Base-by-base conservation (phyloP, 768 basidiomycete species). In the Phaeolepiota aurea region DNA sequence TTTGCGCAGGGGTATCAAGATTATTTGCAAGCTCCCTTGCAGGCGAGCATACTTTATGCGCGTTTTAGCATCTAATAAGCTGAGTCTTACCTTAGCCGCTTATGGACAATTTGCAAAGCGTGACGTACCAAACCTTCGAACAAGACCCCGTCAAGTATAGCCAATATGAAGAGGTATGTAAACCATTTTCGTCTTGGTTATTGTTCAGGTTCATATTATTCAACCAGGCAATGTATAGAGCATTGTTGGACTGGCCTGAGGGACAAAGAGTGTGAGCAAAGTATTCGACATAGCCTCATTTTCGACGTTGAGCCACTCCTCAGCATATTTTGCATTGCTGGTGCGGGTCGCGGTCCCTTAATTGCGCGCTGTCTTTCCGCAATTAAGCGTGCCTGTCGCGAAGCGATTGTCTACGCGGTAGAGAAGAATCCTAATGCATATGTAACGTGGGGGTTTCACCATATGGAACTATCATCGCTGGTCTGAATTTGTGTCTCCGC, bases 381-480 rank as follows among this genome's bases (percentile, higher is more conserved):
- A 2, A 65, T 91, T 34, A 67, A 77, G 48, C 72, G 88, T 38
- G 66, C 87, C 3, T 61, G 68, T 20, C 71, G 78, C 18, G 48
- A 76, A 15, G 85, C 77, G 0, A 63, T 68, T 23, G 66, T 99
- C 1, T 90, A 89, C 52, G 96, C 87, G 0, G 78, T 99, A 30
- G 96, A 98, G 59, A 98, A 99, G 68, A 98, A 99, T 56, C 86
- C 89, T 2, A 93, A 86, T 56, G 96, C 94, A 4, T 94, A 77
- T 55, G 84, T 96, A 44, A 94, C 93, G 90, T 94, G n/a, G n/a
- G n/a, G n/a, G n/a, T n/a, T n/a, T n/a, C n/a, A n/a, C n/a, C n/a
- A n/a, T n/a, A n/a, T n/a, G n/a, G n/a, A n/a, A n/a, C n/a, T n/a
- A n/a, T n/a, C n/a, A n/a, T n/a, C n/a, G n/a, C n/a, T n/a, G n/a